Conservation (phyloP, 2,329 filamentous ascomycete species). For the Aureobasidium leucospermi region DNA sequence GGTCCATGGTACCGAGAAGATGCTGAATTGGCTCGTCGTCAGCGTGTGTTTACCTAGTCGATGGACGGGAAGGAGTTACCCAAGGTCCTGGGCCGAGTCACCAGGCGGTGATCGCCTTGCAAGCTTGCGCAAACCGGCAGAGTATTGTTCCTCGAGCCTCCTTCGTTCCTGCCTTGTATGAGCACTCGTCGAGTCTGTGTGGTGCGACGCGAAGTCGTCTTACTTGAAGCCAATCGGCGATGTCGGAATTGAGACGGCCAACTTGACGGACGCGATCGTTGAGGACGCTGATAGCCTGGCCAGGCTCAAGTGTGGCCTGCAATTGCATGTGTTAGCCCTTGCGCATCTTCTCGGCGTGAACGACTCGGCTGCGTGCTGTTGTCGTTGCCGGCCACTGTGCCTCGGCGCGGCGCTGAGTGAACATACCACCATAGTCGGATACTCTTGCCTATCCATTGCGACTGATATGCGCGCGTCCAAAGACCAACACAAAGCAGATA, state of each 20-base stretch:
- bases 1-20: constrained; percentile 87
- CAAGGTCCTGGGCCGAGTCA: constrained; percentile 64
- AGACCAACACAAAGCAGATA: neutral
- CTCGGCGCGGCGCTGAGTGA: neutral
- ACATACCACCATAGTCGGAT: constrained; percentile 88
- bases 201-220: constrained; percentile 20
- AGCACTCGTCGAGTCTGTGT: neutral
- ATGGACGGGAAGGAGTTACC: constrained; percentile 52
- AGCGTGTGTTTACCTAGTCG: constrained; percentile 6
- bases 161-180: constrained; percentile 67
- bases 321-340: neutral
- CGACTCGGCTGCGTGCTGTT: neutral
- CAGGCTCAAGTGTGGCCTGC: constrained; percentile 72
- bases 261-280: constrained; percentile 85
- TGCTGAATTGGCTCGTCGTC: constrained; percentile 43
- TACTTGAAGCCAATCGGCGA: constrained; percentile 97
- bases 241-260: constrained; percentile 75
- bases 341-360: neutral
- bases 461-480: neutral
- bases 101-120: constrained; percentile 67
- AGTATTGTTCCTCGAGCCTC: constrained; percentile 85
- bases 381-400: neutral
- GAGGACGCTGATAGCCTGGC: constrained; percentile 72
- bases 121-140: constrained; percentile 72
- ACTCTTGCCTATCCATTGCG: constrained; percentile 70